Evolutionary conservation across 2,329 filamentous ascomycete genomes (phyloP), one percentile per base, ranked within the genome.

Genomic region (Domatiomyces globalis): DNA sequence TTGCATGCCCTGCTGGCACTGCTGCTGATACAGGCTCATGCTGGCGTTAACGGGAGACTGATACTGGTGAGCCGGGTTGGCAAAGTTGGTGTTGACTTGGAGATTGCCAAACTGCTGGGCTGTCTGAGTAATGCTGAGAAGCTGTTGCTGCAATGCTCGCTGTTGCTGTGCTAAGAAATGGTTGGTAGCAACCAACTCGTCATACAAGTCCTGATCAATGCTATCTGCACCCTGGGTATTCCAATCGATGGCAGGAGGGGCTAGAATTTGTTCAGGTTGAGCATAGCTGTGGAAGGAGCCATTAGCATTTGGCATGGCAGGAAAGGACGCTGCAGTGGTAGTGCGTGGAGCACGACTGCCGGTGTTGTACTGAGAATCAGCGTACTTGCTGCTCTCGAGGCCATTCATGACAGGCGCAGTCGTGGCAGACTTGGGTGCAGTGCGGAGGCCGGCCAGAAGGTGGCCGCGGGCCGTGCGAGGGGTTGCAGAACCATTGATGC

Each of bases 401-500:
- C 67, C 69, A 61, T 80, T 78, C 62, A 78, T 76, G 56, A 78
- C 79, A 43, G 79, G 76, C 61, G 83, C 82, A 59, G 87, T 85
- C 45, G 80, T 83, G 42, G 82, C 78, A 18, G 82, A 89, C 75
- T 95, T 95, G 39, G 92, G 92, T 48, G 89, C 88, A 56, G 92
- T 98, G 65, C 92, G 82, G 55, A 98, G 77, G 52, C 90, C 90
- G 55, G 90, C 90, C 63, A 98, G 81, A 58, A 98, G 78, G 65
- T 98, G 92, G 58, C 88, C 94, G 59, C 92, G 87, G 69, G 88
- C 95, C 50, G 90, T 96, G 63, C 90, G 85, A 55, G 90, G 92
- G 50, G 89, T 94, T 7, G 85, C 80, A 50, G 80, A 76, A 51
- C 80, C 77, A 51, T 82, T 82, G 58, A 84, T 81, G 54, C 80